Evolutionary conservation across 768 basidiomycete genomes (phyloP).

Genomic region (Mycena leptocephala): DNA sequence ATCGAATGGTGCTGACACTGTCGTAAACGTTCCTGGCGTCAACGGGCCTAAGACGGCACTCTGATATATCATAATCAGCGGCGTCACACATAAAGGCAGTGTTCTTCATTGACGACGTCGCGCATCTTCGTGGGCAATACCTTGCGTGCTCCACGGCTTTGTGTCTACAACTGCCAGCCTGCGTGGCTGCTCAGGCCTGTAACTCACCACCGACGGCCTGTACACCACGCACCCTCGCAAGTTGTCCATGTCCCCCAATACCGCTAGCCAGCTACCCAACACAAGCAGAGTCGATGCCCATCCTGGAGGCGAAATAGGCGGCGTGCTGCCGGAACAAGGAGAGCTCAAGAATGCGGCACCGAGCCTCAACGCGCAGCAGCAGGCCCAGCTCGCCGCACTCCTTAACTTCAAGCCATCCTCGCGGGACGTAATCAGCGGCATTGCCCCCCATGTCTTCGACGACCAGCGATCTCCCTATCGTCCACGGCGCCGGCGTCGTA

Average conservation of each 20-base stretch:
- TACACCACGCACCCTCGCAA: background rate
- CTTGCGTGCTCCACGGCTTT: background rate
- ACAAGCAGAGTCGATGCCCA: background rate
- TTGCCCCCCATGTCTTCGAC: slow-evolving; percentile 36
- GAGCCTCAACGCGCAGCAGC: slow-evolving; percentile 9
- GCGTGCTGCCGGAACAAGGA: background rate
- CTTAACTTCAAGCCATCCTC: slow-evolving; percentile 35
- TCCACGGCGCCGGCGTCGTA: slow-evolving; percentile 2
- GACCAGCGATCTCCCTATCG: slow-evolving; percentile 5
- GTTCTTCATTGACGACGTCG: too few relatives aligned
- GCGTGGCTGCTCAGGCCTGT: background rate
- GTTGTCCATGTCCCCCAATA: slow-evolving; percentile 9
- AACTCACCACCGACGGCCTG: too few relatives aligned
- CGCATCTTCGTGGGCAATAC: background rate
- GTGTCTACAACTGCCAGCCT: background rate
- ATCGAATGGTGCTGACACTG: background rate
- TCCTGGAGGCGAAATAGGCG: background rate
- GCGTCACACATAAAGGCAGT: too few relatives aligned
- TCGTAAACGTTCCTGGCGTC: slow-evolving; percentile 10
- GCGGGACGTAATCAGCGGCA: slow-evolving; percentile 35
- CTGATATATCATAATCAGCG: background rate
- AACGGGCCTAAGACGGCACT: background rate
- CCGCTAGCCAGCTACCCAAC: background rate
- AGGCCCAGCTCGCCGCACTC: slow-evolving; percentile 29
- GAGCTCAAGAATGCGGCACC: background rate